phyloP scores from a whole-genome alignment of 768 basidiomycete genomes.

The Russula olivacea region DNA sequence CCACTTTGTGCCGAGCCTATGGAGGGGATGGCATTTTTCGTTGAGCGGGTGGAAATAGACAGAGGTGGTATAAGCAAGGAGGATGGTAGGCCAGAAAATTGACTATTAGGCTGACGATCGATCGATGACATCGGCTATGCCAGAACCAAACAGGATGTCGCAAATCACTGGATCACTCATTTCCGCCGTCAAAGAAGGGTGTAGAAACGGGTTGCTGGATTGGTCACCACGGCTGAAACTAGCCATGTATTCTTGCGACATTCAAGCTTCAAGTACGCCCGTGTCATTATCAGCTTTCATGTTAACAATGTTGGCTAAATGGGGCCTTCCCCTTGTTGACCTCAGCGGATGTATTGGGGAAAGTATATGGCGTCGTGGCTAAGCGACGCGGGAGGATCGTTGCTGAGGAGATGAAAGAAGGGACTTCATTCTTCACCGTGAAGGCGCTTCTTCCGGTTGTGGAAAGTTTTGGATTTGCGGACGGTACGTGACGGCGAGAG shows the following conservation, averaged over 20 bases:
- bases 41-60: slow-evolving; percentile 70
- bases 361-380: slow-evolving; percentile 93
- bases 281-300: background rate
- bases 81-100: slow-evolving; percentile 43
- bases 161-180: slow-evolving; percentile 90
- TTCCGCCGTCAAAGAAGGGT: slow-evolving; percentile 83
- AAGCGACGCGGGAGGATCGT: slow-evolving; percentile 87
- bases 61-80: slow-evolving; percentile 54
- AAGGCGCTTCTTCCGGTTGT: slow-evolving; percentile 89
- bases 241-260: slow-evolving; percentile 98
- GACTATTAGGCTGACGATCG: background rate
- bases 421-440: slow-evolving; percentile 90
- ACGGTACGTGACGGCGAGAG: slow-evolving; percentile 53
- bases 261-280: slow-evolving; percentile 88
- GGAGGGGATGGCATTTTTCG: slow-evolving; percentile 86
- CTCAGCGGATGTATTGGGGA: slow-evolving; percentile 91
- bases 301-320: slow-evolving; percentile 10
- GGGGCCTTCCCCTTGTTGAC: slow-evolving; percentile 20
- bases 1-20: slow-evolving; percentile 94
- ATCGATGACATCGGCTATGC: slow-evolving; percentile 15
- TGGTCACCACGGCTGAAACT: slow-evolving; percentile 97
- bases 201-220: slow-evolving; percentile 83
- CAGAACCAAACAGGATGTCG: slow-evolving; percentile 73
- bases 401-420: slow-evolving; percentile 98
- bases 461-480: slow-evolving; percentile 96